Conservation (phyloP, 106 monocot genomes). For the Ottelia alismoides region DNA sequence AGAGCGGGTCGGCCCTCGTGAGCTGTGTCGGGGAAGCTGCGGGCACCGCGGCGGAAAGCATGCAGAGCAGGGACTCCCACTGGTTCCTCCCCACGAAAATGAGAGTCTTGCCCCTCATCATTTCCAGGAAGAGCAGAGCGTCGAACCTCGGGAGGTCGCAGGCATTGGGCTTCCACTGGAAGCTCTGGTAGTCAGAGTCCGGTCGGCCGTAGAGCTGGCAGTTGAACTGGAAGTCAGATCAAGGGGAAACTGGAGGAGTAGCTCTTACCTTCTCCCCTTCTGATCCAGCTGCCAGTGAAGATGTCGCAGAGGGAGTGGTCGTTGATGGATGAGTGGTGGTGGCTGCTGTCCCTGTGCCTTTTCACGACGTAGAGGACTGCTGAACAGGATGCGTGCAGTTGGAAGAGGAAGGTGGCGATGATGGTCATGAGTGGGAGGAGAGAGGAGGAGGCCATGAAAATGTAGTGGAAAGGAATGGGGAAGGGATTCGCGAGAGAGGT, state of each 20-base stretch:
- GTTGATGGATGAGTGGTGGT: too few species aligned
- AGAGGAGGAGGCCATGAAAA: too few species aligned
- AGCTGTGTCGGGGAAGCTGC: conserved; percentile 1
- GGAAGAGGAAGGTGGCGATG: too few species aligned
- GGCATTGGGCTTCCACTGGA: conserved; percentile 46
- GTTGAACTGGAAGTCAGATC: conserved; percentile 67
- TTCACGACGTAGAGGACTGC: too few species aligned
- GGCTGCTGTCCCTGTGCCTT: too few species aligned
- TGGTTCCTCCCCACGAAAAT: conserved; percentile 91
- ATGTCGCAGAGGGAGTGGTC: too few species aligned
- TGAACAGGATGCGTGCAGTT: too few species aligned
- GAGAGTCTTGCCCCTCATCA: conserved; percentile 63
- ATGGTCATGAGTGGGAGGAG: too few species aligned
- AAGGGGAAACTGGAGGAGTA: conserved; percentile 44
- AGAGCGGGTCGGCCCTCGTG: conserved; percentile 1
- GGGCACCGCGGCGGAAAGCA: too few species aligned
- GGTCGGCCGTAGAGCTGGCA: conserved; percentile 75
- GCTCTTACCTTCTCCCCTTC: conserved; percentile 44
- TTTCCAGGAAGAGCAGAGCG: conserved; percentile 41
- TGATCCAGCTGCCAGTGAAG: conserved; percentile 72
- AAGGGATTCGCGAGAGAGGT: too few species aligned
- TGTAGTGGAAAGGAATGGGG: too few species aligned
- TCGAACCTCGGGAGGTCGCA: conserved; percentile 79
- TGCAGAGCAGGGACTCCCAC: conserved; percentile 87
- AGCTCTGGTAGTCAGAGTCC: conserved; percentile 59